phyloP scores from a whole-genome alignment of 192 early-diverging fungal species.

The Mortierella hygrophila region DNA sequence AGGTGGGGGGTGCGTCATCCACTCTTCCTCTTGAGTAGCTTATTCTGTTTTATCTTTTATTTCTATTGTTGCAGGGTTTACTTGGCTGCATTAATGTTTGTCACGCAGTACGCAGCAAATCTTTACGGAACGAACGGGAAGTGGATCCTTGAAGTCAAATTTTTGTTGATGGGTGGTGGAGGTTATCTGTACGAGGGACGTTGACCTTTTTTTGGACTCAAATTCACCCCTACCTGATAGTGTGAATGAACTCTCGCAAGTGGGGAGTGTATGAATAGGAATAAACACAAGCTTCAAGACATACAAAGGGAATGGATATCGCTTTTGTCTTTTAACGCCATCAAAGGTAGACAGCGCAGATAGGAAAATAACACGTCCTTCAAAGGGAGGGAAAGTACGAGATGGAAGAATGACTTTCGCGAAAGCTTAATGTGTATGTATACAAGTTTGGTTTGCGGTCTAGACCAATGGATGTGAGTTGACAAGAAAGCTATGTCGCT shows the following conservation, averaged over 20 bases:
- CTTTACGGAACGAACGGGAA: background rate
- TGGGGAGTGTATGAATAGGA: background rate
- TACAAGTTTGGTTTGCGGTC: background rate
- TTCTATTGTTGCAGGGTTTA: background rate
- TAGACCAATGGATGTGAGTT: background rate
- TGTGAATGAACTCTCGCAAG: no score
- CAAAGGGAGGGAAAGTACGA: no score
- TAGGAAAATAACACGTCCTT: background rate
- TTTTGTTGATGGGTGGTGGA: background rate
- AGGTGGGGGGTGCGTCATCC: background rate
- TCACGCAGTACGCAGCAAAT: background rate
- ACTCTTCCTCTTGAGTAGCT: background rate
- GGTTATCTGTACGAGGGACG: no score
- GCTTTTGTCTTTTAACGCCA: background rate
- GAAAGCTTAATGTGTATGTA: background rate
- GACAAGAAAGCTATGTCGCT: background rate
- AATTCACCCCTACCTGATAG: background rate
- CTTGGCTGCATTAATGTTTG: background rate
- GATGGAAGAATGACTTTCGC: no score
- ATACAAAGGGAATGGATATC: background rate
- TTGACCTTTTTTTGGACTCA: background rate
- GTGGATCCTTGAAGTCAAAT: background rate
- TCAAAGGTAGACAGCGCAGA: background rate
- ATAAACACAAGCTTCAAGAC: background rate
- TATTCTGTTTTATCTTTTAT: background rate